A percentile compares a stretch with the other conserved stretches of the same genome.
These are phyloP conservation scores for Boletus smithii DNA, from an alignment of 1,284 basidiomycete species.

Conservation along the genomic window DNA sequence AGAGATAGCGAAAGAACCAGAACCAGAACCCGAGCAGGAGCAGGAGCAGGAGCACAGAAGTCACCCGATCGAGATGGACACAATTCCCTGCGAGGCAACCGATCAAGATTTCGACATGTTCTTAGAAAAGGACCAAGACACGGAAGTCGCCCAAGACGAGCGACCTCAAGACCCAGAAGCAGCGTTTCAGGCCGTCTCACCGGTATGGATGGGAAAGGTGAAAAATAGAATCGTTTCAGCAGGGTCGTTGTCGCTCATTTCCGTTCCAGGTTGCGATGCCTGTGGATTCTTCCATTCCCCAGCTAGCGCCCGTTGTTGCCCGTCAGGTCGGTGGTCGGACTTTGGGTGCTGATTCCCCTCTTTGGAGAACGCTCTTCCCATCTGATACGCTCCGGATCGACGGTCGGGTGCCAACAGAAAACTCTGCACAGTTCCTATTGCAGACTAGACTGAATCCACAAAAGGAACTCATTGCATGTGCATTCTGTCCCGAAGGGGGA, in stretches of 20 bases:
- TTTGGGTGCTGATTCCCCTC: constrained; percentile 50
- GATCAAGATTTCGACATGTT: constrained; percentile 84
- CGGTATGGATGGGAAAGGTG: constrained; percentile 74
- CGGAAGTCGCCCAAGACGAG: constrained; percentile 21
- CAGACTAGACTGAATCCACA: constrained; percentile 70
- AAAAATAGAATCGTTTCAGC: constrained; percentile 20
- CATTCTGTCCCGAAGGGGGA: constrained; percentile 54
- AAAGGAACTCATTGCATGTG: constrained; percentile 79
- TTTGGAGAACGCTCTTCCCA: constrained; percentile 76
- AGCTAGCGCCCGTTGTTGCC: constrained; percentile 62
- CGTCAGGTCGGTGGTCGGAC: constrained; percentile 68
- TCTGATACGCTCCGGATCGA: constrained; percentile 64
- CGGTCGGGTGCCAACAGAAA: constrained; percentile 76
- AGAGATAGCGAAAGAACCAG: constrained; percentile 21
- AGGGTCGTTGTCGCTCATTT: constrained; percentile 16
- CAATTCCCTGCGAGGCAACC: constrained; percentile 46
- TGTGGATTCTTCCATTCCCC: constrained; percentile 62
- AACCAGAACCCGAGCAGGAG: constrained; percentile 16
- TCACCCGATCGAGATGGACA: constrained; percentile 44
- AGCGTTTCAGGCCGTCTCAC: constrained; percentile 49
- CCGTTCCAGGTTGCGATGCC: constrained; percentile 68
- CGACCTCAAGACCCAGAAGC: constrained; percentile 35
- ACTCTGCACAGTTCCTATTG: constrained; percentile 70
- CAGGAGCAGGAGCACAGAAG: constrained; percentile 26
- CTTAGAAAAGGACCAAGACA: constrained; percentile 52